phyloP scores from a whole-genome alignment of 1,139 yeast genomes.

The Candida sanyaensis region DNA sequence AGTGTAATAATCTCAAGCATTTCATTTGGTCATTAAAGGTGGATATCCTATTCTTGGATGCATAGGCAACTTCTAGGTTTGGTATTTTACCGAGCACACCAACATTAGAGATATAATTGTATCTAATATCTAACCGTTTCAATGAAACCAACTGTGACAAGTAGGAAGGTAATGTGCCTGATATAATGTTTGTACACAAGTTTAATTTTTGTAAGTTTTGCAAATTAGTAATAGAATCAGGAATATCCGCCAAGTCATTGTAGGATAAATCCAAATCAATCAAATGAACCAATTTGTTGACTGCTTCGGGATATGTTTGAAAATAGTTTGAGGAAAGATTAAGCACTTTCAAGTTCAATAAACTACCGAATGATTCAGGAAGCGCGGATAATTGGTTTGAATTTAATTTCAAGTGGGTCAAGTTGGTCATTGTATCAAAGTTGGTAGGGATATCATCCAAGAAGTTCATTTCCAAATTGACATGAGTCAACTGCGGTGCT shows the following conservation, averaged over 20 bases:
- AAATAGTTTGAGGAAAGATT: slow-evolving; percentile 84
- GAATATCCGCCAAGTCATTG: slow-evolving; percentile 64
- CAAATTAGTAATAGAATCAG: slow-evolving; percentile 62
- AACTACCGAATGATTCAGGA: slow-evolving; percentile 62
- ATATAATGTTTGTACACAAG: slow-evolving; percentile 71
- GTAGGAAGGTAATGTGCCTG: slow-evolving; percentile 55
- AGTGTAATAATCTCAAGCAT: slow-evolving; percentile 51
- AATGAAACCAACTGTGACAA: slow-evolving; percentile 57
- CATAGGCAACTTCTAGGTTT: slow-evolving; percentile 68
- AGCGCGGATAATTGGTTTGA: slow-evolving; percentile 70
- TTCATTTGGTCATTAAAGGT: slow-evolving; percentile 65
- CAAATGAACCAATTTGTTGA: slow-evolving; percentile 63
- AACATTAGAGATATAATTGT: slow-evolving; percentile 67
- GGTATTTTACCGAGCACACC: slow-evolving; percentile 66
- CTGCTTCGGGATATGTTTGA: slow-evolving; percentile 64
- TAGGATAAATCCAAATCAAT: slow-evolving; percentile 79
- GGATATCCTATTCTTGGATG: slow-evolving; percentile 78
- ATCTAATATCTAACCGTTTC: slow-evolving; percentile 75
- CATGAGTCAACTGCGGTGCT: slow-evolving; percentile 64
- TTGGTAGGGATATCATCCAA: slow-evolving; percentile 62
- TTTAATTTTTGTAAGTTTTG: slow-evolving; percentile 65
- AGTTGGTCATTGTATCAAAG: slow-evolving; percentile 52
- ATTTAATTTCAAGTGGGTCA: slow-evolving; percentile 62
- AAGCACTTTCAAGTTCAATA: slow-evolving; percentile 59
- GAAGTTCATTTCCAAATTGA: slow-evolving; percentile 80